Conservation (phyloP, 306 rosid species). For the Vigna trinervia region DNA sequence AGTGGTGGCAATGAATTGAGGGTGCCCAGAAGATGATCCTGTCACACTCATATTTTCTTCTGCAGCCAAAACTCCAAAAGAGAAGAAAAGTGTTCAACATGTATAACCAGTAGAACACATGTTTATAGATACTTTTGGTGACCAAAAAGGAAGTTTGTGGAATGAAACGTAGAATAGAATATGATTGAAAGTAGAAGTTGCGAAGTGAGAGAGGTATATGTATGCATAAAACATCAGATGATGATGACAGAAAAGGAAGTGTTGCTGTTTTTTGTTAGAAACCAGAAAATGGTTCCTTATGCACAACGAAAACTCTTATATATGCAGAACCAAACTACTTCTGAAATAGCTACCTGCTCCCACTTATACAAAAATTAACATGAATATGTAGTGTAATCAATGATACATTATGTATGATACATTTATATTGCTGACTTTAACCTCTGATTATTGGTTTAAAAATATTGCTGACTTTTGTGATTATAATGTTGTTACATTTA, state of each 20-base stretch:
- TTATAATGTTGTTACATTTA: neutral
- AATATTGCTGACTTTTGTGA: no score
- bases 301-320: no score
- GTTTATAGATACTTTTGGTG: neutral
- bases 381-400: no score
- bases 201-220: neutral
- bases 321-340: no score
- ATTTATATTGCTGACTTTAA: no score
- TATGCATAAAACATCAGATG: no score
- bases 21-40: conserved; percentile 57
- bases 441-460: neutral
- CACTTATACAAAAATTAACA: no score
- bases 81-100: neutral
- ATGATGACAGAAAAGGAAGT: neutral
- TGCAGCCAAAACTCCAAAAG: conserved; percentile 18
- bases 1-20: conserved; percentile 71
- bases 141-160: neutral
- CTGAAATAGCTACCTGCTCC: no score
- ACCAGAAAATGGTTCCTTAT: no score
- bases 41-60: conserved; percentile 54
- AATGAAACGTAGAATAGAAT: neutral
- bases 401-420: no score
- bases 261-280: neutral
- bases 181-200: no score
- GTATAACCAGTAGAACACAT: neutral